phyloP scores from a whole-genome alignment of 1,284 basidiomycete genomes.

The Agroathelia rolfsii region DNA sequence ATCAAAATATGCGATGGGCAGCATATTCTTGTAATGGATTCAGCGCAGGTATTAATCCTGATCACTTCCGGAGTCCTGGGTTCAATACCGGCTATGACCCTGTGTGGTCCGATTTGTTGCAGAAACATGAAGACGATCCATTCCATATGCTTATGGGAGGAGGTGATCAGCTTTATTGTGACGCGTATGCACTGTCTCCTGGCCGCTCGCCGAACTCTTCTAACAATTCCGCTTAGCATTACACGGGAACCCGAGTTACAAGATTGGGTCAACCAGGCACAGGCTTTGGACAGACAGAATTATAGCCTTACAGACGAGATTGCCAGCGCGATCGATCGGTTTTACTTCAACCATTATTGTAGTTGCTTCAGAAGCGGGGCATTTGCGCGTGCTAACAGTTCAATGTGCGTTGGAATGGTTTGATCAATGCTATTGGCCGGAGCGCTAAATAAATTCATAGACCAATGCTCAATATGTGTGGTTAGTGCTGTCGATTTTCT shows the following conservation, averaged over 20 bases:
- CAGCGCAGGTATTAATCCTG: slow-evolving; percentile 68
- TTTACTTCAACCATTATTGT: slow-evolving; percentile 88
- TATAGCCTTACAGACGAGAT: slow-evolving; percentile 71
- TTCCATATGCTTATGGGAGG: slow-evolving; percentile 84
- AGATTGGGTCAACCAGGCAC: slow-evolving; percentile 70
- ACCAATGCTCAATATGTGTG: slow-evolving; percentile 58
- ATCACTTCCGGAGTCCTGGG: slow-evolving; percentile 67
- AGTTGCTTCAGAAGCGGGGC: slow-evolving; percentile 79
- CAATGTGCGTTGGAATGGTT: slow-evolving; percentile 60
- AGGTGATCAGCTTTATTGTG: slow-evolving; percentile 80
- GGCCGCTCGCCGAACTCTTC: slow-evolving; percentile 6
- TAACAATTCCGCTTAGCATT: no score
- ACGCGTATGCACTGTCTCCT: slow-evolving; percentile 36
- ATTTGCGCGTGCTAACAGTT: slow-evolving; percentile 86
- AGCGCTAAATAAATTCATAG: slow-evolving; percentile 19
- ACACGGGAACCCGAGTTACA: slow-evolving; percentile 71
- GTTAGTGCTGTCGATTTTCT: slow-evolving; percentile 26
- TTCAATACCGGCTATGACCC: slow-evolving; percentile 78
- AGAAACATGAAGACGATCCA: slow-evolving; percentile 69
- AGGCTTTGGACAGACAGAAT: slow-evolving; percentile 52
- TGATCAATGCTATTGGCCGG: not conserved
- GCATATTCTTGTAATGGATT: slow-evolving; percentile 83
- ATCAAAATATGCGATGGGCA: slow-evolving; percentile 88
- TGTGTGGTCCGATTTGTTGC: slow-evolving; percentile 86
- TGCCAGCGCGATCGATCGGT: slow-evolving; percentile 73